Percentiles rank a stretch among this genome's conserved stretches.
Evolutionary conservation across 2,329 filamentous ascomycete species (phyloP).

Genomic region (Calonectria henricotiae): DNA sequence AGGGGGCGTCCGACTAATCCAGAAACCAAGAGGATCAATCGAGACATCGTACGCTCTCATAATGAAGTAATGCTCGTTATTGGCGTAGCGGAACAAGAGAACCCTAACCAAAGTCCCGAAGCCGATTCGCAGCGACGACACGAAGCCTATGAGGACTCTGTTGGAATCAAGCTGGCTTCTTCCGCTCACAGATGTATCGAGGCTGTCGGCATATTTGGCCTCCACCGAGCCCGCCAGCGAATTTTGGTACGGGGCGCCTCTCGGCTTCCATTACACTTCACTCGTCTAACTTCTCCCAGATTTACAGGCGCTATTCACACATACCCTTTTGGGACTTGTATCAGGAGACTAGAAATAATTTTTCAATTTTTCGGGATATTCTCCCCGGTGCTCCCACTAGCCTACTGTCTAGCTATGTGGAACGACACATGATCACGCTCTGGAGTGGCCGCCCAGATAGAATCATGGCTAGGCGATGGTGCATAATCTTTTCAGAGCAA

Average conservation of each 20-base stretch:
- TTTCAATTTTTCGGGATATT: slow-evolving; percentile 55
- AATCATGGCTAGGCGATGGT: slow-evolving; percentile 52
- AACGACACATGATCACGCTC: slow-evolving; percentile 48
- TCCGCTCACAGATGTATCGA: slow-evolving; percentile 56
- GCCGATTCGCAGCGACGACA: slow-evolving; percentile 63
- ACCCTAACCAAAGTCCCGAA: slow-evolving; percentile 59
- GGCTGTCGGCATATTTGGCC: slow-evolving; percentile 67
- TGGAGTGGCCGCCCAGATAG: slow-evolving; percentile 50
- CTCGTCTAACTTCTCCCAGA: slow-evolving; percentile 55
- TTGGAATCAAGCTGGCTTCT: slow-evolving; percentile 62
- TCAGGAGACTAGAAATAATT: slow-evolving; percentile 49
- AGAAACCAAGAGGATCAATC: slow-evolving; percentile 70
- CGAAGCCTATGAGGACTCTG: slow-evolving; percentile 64
- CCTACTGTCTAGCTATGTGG: slow-evolving; percentile 53
- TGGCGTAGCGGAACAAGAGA: slow-evolving; percentile 74
- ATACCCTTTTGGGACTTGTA: slow-evolving; percentile 67
- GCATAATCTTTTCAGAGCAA: slow-evolving; percentile 28
- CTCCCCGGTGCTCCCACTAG: slow-evolving; percentile 56
- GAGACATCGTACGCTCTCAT: slow-evolving; percentile 73
- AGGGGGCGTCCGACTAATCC: slow-evolving; percentile 72
- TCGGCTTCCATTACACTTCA: background rate
- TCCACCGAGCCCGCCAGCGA: slow-evolving; percentile 69
- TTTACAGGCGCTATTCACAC: slow-evolving; percentile 68
- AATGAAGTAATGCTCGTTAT: slow-evolving; percentile 78
- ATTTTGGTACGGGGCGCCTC: slow-evolving; percentile 63